Evolutionary conservation across 306 rosid species (phyloP).

Genomic region (Carpinus viminea): DNA sequence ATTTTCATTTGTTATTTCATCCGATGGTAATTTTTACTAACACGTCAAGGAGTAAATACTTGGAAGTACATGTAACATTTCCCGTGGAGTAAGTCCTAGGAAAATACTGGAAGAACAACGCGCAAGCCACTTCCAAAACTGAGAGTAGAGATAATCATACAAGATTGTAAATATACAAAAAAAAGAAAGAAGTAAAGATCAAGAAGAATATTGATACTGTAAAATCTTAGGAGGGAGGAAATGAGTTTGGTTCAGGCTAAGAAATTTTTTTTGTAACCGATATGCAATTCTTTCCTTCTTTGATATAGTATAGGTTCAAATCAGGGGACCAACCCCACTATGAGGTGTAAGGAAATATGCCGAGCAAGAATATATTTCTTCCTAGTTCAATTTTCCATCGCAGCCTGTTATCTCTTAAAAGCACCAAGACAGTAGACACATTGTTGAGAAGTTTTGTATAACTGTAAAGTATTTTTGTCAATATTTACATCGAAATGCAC

Average conservation of each 20-base stretch:
- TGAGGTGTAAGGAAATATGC: neutral
- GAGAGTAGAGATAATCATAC: neutral
- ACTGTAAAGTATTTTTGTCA: no score
- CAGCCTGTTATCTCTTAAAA: neutral
- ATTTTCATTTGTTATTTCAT: no score
- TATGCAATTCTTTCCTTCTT: slow-evolving; percentile 8
- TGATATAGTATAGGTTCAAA: neutral
- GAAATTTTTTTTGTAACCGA: neutral
- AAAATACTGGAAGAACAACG: slow-evolving; percentile 27
- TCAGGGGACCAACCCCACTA: slow-evolving; percentile 38
- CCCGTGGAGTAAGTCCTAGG: neutral
- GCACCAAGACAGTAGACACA: neutral
- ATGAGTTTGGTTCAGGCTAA: neutral
- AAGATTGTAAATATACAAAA: slow-evolving; percentile 8
- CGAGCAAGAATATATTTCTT: slow-evolving; percentile 3
- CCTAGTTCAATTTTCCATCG: neutral
- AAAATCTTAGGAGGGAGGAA: neutral
- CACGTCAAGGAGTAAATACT: no score
- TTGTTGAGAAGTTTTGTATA: no score
- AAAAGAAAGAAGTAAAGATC: neutral
- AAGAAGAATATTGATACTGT: neutral
- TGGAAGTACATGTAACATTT: no score
- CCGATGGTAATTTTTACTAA: no score
- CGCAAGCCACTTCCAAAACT: slow-evolving; percentile 30
- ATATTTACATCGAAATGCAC: no score